Evolutionary conservation across 2,329 filamentous ascomycete genomes (phyloP).

Genomic region (Botryotinia globosa): DNA sequence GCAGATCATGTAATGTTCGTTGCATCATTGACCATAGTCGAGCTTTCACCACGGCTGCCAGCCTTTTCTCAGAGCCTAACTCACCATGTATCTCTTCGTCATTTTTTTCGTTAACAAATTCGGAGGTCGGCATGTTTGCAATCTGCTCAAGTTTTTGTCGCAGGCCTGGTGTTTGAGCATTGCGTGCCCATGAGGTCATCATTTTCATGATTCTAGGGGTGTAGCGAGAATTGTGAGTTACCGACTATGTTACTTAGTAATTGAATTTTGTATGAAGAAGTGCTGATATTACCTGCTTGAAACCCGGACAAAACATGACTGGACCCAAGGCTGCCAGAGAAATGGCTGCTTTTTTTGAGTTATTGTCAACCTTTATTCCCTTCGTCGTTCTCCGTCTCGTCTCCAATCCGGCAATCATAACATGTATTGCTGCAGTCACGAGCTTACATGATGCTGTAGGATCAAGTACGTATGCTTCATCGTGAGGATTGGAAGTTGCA

Average conservation of each 20-base stretch:
- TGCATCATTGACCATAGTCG: slow-evolving; percentile 35
- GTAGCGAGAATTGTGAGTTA: slow-evolving; percentile 20
- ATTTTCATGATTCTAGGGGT: slow-evolving; percentile 15
- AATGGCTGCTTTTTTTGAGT: slow-evolving; percentile 16
- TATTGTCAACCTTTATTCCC: slow-evolving; percentile 24
- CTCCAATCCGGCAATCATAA: slow-evolving; percentile 22
- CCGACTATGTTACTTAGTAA: slow-evolving; percentile 14
- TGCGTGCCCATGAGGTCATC: slow-evolving; percentile 17
- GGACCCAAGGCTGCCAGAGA: slow-evolving; percentile 22
- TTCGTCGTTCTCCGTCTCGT: not conserved
- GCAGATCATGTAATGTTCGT: slow-evolving; percentile 25
- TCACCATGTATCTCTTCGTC: not conserved
- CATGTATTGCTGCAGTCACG: slow-evolving; percentile 21
- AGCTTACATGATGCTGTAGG: slow-evolving; percentile 19
- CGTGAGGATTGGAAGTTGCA: not conserved
- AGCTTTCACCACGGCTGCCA: slow-evolving; percentile 26
- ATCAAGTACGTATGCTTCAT: not conserved
- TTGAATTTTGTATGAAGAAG: not conserved
- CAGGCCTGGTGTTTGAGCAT: slow-evolving; percentile 18
- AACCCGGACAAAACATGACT: slow-evolving; percentile 33
- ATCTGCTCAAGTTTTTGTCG: slow-evolving; percentile 12
- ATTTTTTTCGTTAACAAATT: not conserved
- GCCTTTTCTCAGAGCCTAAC: slow-evolving; percentile 15
- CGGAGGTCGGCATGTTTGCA: not conserved
- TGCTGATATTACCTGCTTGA: slow-evolving; percentile 29